These are phyloP conservation scores for Aaosphaeria arxii DNA, from an alignment of 2,329 filamentous ascomycete genomes.

Conservation along the genomic window DNA sequence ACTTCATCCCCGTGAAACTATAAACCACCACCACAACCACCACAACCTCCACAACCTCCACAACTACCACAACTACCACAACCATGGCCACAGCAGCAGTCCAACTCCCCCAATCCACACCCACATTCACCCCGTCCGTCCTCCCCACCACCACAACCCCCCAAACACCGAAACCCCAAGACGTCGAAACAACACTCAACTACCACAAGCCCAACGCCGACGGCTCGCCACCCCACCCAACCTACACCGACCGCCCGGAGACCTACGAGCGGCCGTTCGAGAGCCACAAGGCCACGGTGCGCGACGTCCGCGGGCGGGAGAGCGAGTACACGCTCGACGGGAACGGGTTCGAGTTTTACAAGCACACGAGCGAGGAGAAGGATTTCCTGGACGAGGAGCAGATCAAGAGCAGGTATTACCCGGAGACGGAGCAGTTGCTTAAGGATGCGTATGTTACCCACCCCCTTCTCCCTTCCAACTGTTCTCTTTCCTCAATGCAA, in stretches of 20 bases:
- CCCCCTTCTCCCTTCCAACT: neutral
- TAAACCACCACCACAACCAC: too few species aligned
- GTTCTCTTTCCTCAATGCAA: neutral
- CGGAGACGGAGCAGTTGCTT: slow-evolving; percentile 33
- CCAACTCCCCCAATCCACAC: slow-evolving; percentile 15
- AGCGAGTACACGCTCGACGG: slow-evolving; percentile 41
- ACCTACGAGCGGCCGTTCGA: slow-evolving; percentile 32
- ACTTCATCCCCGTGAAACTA: too few species aligned
- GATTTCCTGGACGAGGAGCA: slow-evolving; percentile 34
- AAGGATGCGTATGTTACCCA: slow-evolving; percentile 32
- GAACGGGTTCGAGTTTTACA: slow-evolving; percentile 38
- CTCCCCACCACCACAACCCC: slow-evolving; percentile 5
- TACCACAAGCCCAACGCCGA: slow-evolving; percentile 29
- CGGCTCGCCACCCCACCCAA: slow-evolving; percentile 26
- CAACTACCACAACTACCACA: neutral
- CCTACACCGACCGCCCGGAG: slow-evolving; percentile 26
- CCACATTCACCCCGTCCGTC: slow-evolving; percentile 12
- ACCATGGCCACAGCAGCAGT: slow-evolving; percentile 28
- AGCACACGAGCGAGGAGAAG: slow-evolving; percentile 28
- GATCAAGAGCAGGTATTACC: slow-evolving; percentile 33
- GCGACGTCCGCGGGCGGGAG: slow-evolving; percentile 47
- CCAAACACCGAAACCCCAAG: slow-evolving; percentile 8
- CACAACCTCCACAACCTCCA: too few species aligned
- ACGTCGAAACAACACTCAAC: slow-evolving; percentile 23
- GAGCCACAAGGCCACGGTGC: slow-evolving; percentile 29